Base-by-base conservation (phyloP, 371 early-diverging fungal species). In the Saksenaea vasiformis region DNA sequence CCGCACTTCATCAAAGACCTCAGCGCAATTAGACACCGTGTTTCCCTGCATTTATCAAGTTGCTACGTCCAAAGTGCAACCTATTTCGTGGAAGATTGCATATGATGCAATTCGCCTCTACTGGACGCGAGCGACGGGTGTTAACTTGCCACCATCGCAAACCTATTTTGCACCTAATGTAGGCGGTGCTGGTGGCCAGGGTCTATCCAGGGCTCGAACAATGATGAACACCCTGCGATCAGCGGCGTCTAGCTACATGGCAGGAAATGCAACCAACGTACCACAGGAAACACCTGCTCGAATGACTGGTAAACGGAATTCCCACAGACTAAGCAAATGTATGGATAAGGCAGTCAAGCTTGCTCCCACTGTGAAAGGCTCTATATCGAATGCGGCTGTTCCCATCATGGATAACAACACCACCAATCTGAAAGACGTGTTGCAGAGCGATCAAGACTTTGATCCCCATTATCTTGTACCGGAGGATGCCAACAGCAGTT, bases 101-200 rank as follows among this genome's bases (percentile, higher is more conserved):
- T 82, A 82, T 63, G 77, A 79, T 11, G 61, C 72, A 1, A 82
- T 79, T 13, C 75, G 79, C 10, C 69, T 76, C 11, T 82, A 82
- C 37, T 82, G 83, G 83, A 76, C 60, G 9, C 76, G 67, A 22
- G 65, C 74, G 0, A 78, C 80, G 0, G 35, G 55, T 4, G 56
- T 66, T 28, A 68, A 26, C 3, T 60, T 82, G 3, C 67, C 75
- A 0, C 41, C 76, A 2, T 59, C 76, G 13, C 58, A 66, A 24
- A 15, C 56, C 0, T 79, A 79, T 38, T 82, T 82, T 39, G 31
- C 62, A 2, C 37, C 67, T 5, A 51, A 60, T 27, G 14, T 64
- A 13, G 55, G 38, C n/a, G 41, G 27, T 1, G 26, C 35, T 7
- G 57, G 44, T 10, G 35, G 22, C 0, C 47, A 26, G 1, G 70